phyloP scores from a whole-genome alignment of 495 filamentous ascomycete genomes.

The Xylaria intraflava region DNA sequence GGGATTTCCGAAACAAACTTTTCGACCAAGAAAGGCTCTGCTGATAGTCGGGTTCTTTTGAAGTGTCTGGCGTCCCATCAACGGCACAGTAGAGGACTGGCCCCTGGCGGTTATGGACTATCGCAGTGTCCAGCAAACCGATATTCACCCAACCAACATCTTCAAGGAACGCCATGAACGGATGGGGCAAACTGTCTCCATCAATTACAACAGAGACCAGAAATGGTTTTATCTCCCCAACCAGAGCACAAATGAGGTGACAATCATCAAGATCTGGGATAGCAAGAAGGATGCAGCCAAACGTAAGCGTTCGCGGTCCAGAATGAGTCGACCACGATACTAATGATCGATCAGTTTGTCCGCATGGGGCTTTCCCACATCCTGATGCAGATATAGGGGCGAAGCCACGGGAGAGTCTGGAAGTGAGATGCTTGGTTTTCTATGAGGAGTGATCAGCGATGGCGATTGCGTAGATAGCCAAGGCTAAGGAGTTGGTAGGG shows the following conservation, averaged over 20 bases:
- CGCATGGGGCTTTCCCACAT: slow-evolving; percentile 1
- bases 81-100: slow-evolving; percentile 12
- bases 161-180: slow-evolving; percentile 5
- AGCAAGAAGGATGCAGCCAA: slow-evolving; percentile 7
- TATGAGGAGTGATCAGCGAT: not conserved
- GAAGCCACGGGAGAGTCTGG: not conserved
- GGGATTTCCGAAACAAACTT: not conserved
- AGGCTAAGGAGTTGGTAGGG: not conserved
- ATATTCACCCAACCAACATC: slow-evolving; percentile 10
- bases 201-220: slow-evolving; percentile 7
- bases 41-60: not conserved
- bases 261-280: slow-evolving; percentile 12
- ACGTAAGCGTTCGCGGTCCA: not conserved
- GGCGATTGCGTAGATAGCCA: not conserved
- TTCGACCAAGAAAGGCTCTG: not conserved
- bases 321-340: not conserved
- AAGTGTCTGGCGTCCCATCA: slow-evolving; percentile 16
- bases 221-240: slow-evolving; percentile 9
- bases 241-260: slow-evolving; percentile 7
- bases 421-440: slow-evolving; percentile 4
- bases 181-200: slow-evolving; percentile 10
- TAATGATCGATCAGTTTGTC: not conserved
- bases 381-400: not conserved
- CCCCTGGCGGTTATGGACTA: slow-evolving; percentile 15
- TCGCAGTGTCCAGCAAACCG: slow-evolving; percentile 3